Conservation (phyloP, 2,329 filamentous ascomycete genomes). For the Colletotrichum echinochloae region DNA sequence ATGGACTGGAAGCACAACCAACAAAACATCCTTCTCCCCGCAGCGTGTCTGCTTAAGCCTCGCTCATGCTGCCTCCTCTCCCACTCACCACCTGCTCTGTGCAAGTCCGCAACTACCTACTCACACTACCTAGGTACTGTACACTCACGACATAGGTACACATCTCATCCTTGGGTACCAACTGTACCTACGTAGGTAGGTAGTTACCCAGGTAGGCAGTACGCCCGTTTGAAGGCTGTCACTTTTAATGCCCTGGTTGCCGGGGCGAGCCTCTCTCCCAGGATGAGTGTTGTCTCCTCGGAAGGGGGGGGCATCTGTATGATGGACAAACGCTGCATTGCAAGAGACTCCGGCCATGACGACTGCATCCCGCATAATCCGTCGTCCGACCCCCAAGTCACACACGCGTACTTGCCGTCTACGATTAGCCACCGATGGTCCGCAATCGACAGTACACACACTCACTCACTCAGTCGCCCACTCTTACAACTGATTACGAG, state of each 20-base stretch:
- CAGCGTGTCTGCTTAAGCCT: neutral
- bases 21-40: neutral
- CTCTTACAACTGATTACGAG: too few species aligned
- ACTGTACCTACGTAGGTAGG: too few species aligned
- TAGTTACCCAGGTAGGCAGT: too few species aligned
- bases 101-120: too few species aligned
- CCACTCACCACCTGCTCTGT: neutral
- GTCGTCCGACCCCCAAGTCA: neutral
- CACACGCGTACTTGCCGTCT: neutral
- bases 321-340: neutral
- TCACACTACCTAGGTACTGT: too few species aligned
- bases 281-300: neutral
- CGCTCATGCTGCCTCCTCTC: neutral
- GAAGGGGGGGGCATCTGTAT: neutral
- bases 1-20: neutral
- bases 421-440: too few species aligned
- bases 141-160: too few species aligned
- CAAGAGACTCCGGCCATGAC: neutral
- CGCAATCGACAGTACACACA: too few species aligned
- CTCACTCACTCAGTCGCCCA: too few species aligned
- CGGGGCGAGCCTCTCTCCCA: slow-evolving; percentile 16
- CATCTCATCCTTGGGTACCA: too few species aligned
- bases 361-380: neutral
- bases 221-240: slow-evolving; percentile 6
- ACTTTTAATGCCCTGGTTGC: slow-evolving; percentile 32